phyloP scores from a whole-genome alignment of 139 green algal species.

The Chlamydomonas sphaeroides region DNA sequence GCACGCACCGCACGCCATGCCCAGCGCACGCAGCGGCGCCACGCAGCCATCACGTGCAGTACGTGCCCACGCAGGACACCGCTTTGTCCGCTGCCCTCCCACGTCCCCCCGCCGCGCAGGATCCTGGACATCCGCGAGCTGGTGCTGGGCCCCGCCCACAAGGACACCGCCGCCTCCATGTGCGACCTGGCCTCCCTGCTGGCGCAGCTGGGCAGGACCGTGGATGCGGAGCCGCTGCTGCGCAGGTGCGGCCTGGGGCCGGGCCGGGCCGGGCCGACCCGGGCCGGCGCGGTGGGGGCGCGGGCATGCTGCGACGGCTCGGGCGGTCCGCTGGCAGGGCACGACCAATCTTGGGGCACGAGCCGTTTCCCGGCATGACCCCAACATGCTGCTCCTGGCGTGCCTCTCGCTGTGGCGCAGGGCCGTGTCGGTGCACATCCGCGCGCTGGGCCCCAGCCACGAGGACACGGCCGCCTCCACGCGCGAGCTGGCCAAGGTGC shows the following conservation, averaged over 20 bases:
- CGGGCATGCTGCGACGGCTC: too few relatives aligned
- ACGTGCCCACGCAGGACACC: too few relatives aligned
- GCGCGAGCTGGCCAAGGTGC: conserved; percentile 10
- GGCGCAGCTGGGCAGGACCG: not conserved
- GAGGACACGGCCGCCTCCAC: conserved; percentile 11
- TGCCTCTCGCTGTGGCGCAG: too few relatives aligned
- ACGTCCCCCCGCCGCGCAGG: not conserved
- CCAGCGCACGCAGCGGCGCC: too few relatives aligned
- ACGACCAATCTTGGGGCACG: too few relatives aligned
- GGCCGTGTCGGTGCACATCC: conserved; percentile 15
- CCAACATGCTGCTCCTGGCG: too few relatives aligned
- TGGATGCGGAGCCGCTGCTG: conserved; percentile 37
- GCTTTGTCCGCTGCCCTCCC: too few relatives aligned
- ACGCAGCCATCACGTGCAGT: too few relatives aligned
- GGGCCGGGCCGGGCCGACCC: too few relatives aligned
- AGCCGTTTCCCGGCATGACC: too few relatives aligned
- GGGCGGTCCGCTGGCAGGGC: too few relatives aligned
- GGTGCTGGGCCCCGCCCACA: conserved; percentile 27
- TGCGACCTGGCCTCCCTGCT: conserved; percentile 25
- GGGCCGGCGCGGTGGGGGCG: not conserved
- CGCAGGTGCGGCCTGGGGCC: not conserved
- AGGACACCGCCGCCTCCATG: conserved; percentile 18
- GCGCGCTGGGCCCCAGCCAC: conserved; percentile 7
- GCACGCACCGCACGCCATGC: too few relatives aligned
- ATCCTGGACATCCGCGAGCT: conserved; percentile 42